Evolutionary conservation across 768 basidiomycete species (phyloP).

Genomic region (Lactarius psammicola): DNA sequence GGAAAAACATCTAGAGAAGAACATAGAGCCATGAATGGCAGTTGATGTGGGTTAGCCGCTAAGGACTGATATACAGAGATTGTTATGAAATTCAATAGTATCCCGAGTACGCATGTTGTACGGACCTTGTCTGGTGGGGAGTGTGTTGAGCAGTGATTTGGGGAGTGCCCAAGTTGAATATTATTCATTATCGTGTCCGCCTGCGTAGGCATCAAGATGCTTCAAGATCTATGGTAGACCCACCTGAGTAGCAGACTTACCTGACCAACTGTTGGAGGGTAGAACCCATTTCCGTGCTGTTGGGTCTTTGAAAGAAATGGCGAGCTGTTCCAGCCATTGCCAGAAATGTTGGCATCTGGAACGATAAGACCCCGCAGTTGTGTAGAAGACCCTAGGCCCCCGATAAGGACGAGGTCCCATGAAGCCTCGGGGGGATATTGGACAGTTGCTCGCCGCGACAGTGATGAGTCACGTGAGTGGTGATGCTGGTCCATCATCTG

Average conservation of each 20-base stretch:
- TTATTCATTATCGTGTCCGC: neutral
- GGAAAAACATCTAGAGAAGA: too few relatives aligned
- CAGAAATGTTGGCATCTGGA: neutral
- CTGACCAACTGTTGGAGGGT: neutral
- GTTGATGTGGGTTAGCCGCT: neutral
- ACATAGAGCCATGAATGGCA: too few relatives aligned
- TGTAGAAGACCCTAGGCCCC: neutral
- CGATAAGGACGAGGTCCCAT: neutral
- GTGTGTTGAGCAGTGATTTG: neutral
- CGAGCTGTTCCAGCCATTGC: neutral
- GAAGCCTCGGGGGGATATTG: neutral
- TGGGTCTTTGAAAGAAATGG: neutral
- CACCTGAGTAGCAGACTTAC: neutral
- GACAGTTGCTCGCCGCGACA: neutral
- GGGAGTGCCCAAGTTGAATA: neutral
- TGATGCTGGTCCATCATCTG: neutral
- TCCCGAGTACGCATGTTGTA: neutral
- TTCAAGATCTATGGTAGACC: neutral
- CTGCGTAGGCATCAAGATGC: neutral
- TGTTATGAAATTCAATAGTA: neutral
- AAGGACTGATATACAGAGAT: neutral
- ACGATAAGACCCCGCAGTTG: neutral
- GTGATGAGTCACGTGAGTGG: neutral
- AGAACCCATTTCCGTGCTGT: neutral
- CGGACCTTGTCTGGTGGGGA: neutral